A percentile compares a stretch with the other conserved stretches of the same genome.
Evolutionary conservation across 2,329 filamentous ascomycete genomes (phyloP).

Genomic region (Diaporthe nobilis): DNA sequence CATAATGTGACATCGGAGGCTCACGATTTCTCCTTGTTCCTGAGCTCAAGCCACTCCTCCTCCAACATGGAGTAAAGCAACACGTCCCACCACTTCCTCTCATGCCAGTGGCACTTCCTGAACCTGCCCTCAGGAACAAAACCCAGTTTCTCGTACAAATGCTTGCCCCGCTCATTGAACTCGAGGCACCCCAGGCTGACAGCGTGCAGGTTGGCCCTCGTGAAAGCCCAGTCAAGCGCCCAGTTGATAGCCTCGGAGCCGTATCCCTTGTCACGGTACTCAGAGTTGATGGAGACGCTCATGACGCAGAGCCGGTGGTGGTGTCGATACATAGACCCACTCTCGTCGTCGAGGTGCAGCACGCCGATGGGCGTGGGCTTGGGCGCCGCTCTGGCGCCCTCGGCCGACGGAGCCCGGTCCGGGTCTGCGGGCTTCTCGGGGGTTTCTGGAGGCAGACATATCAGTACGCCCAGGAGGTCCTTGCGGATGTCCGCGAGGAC

Average conservation of each 20-base stretch:
- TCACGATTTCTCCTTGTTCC: constrained; percentile 5
- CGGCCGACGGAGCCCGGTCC: neutral
- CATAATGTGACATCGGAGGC: too few relatives aligned
- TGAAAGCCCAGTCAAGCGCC: constrained; percentile 62
- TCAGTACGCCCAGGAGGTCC: constrained; percentile 53
- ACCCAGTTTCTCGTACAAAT: constrained; percentile 60
- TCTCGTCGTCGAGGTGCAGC: constrained; percentile 31
- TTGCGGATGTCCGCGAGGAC: constrained; percentile 44
- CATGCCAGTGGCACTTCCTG: constrained; percentile 58
- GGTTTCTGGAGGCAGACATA: constrained; percentile 51
- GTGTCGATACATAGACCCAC: neutral
- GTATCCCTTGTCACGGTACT: constrained; percentile 54
- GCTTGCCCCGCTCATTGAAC: constrained; percentile 58
- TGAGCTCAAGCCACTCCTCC: constrained; percentile 52
- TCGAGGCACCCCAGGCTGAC: constrained; percentile 56
- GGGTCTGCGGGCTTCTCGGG: constrained; percentile 8
- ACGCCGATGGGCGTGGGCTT: constrained; percentile 40
- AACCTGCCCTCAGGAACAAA: constrained; percentile 60
- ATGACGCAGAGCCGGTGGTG: constrained; percentile 45
- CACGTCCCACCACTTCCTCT: constrained; percentile 57
- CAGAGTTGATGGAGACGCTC: constrained; percentile 53
- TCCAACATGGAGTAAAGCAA: constrained; percentile 56
- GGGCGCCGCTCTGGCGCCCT: neutral
- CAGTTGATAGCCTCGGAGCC: constrained; percentile 63
- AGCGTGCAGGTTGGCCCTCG: constrained; percentile 58